These are phyloP conservation scores for Urostyla sp. DNA, from an alignment of 73 alveolate genomes.

Conservation along the genomic window DNA sequence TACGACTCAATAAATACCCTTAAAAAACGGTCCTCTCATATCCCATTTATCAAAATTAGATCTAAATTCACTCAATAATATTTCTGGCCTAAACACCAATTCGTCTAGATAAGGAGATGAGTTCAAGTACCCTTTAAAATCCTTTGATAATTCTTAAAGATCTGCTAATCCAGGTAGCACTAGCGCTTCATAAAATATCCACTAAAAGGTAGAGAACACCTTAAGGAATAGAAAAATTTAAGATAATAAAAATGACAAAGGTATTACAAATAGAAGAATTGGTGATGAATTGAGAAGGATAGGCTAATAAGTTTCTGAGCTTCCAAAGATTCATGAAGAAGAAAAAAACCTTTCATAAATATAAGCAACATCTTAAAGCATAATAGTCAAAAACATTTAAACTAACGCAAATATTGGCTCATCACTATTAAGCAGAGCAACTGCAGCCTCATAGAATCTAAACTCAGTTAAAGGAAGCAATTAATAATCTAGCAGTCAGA, in stretches of 20 bases:
- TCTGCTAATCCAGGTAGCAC: neutral
- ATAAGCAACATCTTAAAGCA: neutral
- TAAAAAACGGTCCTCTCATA: neutral
- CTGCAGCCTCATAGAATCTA: slow-evolving; percentile 7
- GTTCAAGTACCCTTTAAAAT: neutral
- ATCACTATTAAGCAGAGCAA: slow-evolving; percentile 14
- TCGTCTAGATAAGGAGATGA: slow-evolving; percentile 3
- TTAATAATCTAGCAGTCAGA: neutral
- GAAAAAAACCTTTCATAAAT: slow-evolving; percentile 13
- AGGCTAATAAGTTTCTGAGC: slow-evolving; percentile 21
- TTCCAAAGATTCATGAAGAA: slow-evolving; percentile 7
- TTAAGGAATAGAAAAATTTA: neutral
- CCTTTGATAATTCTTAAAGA: too few relatives aligned
- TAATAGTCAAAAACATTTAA: neutral
- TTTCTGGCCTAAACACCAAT: neutral
- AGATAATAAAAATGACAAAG: neutral
- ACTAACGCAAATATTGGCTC: neutral
- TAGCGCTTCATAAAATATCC: slow-evolving; percentile 10
- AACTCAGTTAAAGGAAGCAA: neutral
- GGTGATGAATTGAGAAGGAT: slow-evolving; percentile 36
- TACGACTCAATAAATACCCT: neutral
- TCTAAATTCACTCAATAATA: slow-evolving; percentile 2
- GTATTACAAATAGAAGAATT: slow-evolving; percentile 24
- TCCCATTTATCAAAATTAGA: slow-evolving; percentile 15
- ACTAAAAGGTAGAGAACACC: neutral